These are phyloP conservation scores for Scheffersomyces coipomensis DNA, from an alignment of 805 yeast genomes.

Conservation along the genomic window DNA sequence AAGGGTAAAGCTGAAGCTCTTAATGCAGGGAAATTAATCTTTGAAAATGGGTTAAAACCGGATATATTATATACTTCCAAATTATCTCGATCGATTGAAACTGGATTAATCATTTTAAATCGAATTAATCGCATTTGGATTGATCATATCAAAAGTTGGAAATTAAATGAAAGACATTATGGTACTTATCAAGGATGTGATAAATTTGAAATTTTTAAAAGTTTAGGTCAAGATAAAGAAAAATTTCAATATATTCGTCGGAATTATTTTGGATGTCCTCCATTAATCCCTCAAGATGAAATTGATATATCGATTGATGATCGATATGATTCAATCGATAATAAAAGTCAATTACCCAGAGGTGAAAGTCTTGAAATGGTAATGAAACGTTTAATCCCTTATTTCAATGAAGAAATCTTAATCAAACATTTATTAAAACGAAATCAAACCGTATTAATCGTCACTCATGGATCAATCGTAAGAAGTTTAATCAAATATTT, in stretches of 20 bases:
- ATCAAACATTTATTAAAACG: constrained; percentile 17
- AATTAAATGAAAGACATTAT: constrained; percentile 44
- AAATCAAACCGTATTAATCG: constrained; percentile 32
- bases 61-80: constrained; percentile 37
- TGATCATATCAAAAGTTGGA: constrained; percentile 39
- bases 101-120: constrained; percentile 38
- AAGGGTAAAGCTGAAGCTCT: constrained; percentile 39
- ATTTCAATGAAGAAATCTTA: constrained; percentile 27
- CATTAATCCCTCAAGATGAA: constrained; percentile 18
- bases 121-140: constrained; percentile 31
- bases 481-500: constrained; percentile 40
- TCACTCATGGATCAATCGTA: constrained; percentile 44
- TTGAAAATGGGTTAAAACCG: constrained; percentile 24
- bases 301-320: constrained; percentile 34
- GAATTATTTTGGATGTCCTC: constrained; percentile 37
- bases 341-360: constrained; percentile 24
- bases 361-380: constrained; percentile 41
- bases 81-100: constrained; percentile 38
- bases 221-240: constrained; percentile 35
- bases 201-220: constrained; percentile 33
- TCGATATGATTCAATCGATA: constrained; percentile 23
- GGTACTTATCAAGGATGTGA: constrained; percentile 42
- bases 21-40: constrained; percentile 36
- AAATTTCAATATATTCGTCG: constrained; percentile 38
- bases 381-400: constrained; percentile 40